phyloP scores from a whole-genome alignment of 2,329 filamentous ascomycete species.

The Alternaria gaisen region DNA sequence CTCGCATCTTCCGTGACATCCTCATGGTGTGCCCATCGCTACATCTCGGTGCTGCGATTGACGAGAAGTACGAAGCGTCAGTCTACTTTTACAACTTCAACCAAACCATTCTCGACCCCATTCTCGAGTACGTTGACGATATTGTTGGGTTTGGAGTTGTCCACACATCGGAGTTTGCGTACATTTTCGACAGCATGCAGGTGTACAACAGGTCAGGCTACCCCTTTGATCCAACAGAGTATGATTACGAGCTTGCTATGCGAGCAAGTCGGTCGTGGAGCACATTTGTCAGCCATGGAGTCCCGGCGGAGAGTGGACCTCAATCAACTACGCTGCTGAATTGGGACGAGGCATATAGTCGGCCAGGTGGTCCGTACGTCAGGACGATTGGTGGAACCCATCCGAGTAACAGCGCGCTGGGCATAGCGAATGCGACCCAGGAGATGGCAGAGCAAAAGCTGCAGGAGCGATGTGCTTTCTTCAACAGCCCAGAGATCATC shows the following conservation, averaged over 20 bases:
- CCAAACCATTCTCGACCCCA: conserved; percentile 61
- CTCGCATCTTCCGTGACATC: conserved; percentile 62
- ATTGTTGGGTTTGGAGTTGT: conserved; percentile 56
- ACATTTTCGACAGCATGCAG: conserved; percentile 56
- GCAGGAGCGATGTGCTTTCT: conserved; percentile 58
- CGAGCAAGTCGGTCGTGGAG: conserved; percentile 60
- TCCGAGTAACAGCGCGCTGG: conserved; percentile 55
- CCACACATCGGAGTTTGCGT: conserved; percentile 64
- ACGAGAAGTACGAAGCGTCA: conserved; percentile 45
- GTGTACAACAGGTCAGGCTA: conserved; percentile 54
- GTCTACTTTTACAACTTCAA: conserved; percentile 64
- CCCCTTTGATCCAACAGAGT: conserved; percentile 45
- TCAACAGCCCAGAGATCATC: conserved; percentile 58
- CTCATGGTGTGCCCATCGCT: conserved; percentile 61
- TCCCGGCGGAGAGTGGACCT: conserved; percentile 24
- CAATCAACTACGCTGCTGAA: conserved; percentile 27
- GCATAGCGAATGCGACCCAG: conserved; percentile 43
- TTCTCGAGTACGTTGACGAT: conserved; percentile 48
- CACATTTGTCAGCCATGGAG: conserved; percentile 55
- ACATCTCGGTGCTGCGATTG: conserved; percentile 54
- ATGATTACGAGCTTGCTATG: conserved; percentile 54
- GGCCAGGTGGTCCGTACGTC: conserved; percentile 28
- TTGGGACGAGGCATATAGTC: conserved; percentile 53
- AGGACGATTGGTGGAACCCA: conserved; percentile 54
- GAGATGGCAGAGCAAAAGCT: conserved; percentile 52